Evolutionary conservation across 108 stramenopile genomes (phyloP).

Genomic region (Skeletonema grethae): DNA sequence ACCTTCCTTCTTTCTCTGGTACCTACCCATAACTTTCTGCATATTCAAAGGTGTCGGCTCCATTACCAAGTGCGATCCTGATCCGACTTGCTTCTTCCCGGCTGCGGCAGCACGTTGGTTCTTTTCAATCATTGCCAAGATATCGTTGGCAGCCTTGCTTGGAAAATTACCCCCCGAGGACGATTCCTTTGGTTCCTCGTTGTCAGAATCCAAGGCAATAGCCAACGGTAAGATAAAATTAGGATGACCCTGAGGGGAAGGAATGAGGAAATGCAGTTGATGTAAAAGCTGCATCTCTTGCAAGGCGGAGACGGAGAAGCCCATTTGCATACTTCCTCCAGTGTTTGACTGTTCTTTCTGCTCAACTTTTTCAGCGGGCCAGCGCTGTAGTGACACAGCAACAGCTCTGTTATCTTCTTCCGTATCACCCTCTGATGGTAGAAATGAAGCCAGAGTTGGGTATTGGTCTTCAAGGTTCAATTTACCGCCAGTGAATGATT

Average conservation of each 20-base stretch:
- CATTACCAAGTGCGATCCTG: slow-evolving; percentile 73
- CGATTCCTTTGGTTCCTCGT: slow-evolving; percentile 26
- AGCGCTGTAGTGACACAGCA: slow-evolving; percentile 81
- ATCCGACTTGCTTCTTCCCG: slow-evolving; percentile 60
- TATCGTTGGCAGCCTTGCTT: slow-evolving; percentile 62
- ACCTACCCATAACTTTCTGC: slow-evolving; percentile 61
- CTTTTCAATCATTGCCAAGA: slow-evolving; percentile 74
- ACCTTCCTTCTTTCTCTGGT: slow-evolving; percentile 44
- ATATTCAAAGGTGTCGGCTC: slow-evolving; percentile 80
- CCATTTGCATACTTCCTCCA: slow-evolving; percentile 53
- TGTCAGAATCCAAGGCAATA: slow-evolving; percentile 61
- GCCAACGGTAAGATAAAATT: slow-evolving; percentile 86
- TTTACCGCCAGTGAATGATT: slow-evolving; percentile 59
- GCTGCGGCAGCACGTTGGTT: slow-evolving; percentile 59
- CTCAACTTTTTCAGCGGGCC: slow-evolving; percentile 85
- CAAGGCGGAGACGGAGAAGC: slow-evolving; percentile 80
- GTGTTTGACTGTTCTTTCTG: slow-evolving; percentile 56
- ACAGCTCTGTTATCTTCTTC: slow-evolving; percentile 42
- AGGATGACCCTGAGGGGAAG: slow-evolving; percentile 82
- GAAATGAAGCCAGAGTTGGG: slow-evolving; percentile 52
- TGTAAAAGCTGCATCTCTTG: slow-evolving; percentile 86
- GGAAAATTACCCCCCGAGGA: slow-evolving; percentile 11
- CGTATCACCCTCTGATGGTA: slow-evolving; percentile 17
- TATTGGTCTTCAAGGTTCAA: slow-evolving; percentile 42
- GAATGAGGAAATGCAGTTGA: slow-evolving; percentile 76